Conservation (phyloP, 2,329 filamentous ascomycete species). For the Thermothelomyces thermophilus region DNA sequence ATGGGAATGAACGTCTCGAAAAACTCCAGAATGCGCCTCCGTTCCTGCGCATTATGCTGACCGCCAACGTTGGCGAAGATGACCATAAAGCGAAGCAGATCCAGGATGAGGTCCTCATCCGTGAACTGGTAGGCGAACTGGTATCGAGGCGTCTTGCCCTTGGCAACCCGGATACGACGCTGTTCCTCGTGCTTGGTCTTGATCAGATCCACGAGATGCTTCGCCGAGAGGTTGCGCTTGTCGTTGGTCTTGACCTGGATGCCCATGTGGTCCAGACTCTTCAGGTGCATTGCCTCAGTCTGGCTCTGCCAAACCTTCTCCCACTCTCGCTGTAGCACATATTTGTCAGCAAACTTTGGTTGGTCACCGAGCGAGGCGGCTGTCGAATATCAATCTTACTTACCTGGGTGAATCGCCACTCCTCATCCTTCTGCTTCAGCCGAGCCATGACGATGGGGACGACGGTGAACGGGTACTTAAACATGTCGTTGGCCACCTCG, state of each 20-base stretch:
- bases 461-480: conserved; percentile 74
- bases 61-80: conserved; percentile 61
- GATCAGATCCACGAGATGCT: conserved; percentile 84
- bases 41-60: conserved; percentile 64
- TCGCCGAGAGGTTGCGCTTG: conserved; percentile 85
- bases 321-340: conserved; percentile 68
- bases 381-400: background rate
- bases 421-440: conserved; percentile 92
- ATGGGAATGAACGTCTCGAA: conserved; percentile 68
- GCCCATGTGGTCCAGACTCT: conserved; percentile 93
- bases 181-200: conserved; percentile 91
- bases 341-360: conserved; percentile 4
- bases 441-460: conserved; percentile 82
- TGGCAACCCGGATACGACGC: conserved; percentile 61
- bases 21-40: conserved; percentile 67
- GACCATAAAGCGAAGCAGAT: conserved; percentile 56
- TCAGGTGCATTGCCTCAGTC: conserved; percentile 90
- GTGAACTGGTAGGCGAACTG: conserved; percentile 72
- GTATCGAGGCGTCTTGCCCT: conserved; percentile 55
- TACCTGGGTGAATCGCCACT: conserved; percentile 80
- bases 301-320: conserved; percentile 98
- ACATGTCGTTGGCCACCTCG: conserved; percentile 82
- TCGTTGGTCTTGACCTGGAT: conserved; percentile 82
- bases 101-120: conserved; percentile 61
- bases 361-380: background rate